phyloP scores from a whole-genome alignment of 352 stramenopile species.

The Phytophthora cactorum region DNA sequence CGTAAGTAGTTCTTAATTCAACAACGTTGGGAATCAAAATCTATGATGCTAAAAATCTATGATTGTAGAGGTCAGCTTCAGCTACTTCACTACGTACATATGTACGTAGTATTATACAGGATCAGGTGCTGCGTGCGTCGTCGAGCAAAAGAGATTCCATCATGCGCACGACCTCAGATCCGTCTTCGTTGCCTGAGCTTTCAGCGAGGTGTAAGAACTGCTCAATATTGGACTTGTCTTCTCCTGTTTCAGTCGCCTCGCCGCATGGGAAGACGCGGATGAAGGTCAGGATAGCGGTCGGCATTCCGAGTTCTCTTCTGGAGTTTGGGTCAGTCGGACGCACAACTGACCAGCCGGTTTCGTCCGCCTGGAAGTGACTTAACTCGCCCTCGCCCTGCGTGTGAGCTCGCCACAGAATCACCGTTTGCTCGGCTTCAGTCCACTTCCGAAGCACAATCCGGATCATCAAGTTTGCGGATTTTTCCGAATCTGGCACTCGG shows the following conservation, averaged over 20 bases:
- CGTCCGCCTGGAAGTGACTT: slow-evolving; percentile 44
- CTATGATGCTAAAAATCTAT: too few species aligned
- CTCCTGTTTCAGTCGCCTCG: not conserved
- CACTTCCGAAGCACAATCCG: slow-evolving; percentile 27
- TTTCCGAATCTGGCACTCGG: slow-evolving; percentile 2
- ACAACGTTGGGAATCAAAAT: too few species aligned
- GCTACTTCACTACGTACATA: too few species aligned
- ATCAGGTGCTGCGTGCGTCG: not conserved
- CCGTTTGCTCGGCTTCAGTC: slow-evolving; percentile 37
- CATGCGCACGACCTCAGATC: slow-evolving; percentile 16
- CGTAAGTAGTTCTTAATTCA: too few species aligned
- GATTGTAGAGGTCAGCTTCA: too few species aligned
- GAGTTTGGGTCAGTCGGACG: slow-evolving; percentile 6
- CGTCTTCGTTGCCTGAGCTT: slow-evolving; percentile 1
- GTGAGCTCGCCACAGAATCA: slow-evolving; percentile 51
- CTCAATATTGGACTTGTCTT: not conserved
- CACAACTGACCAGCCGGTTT: slow-evolving; percentile 47
- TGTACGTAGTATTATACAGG: too few species aligned
- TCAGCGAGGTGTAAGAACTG: slow-evolving; percentile 11
- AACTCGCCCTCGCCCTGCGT: slow-evolving; percentile 32
- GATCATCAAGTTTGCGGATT: slow-evolving; percentile 8
- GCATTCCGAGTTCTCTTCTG: not conserved
- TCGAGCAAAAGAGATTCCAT: slow-evolving; percentile 29
- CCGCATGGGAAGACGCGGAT: slow-evolving; percentile 3
- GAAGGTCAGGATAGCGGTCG: slow-evolving; percentile 6